A percentile compares a stretch with the other conserved stretches of the same genome.
Evolutionary conservation across 495 filamentous ascomycete genomes (phyloP).

Genomic region (Ascobolus immersus): DNA sequence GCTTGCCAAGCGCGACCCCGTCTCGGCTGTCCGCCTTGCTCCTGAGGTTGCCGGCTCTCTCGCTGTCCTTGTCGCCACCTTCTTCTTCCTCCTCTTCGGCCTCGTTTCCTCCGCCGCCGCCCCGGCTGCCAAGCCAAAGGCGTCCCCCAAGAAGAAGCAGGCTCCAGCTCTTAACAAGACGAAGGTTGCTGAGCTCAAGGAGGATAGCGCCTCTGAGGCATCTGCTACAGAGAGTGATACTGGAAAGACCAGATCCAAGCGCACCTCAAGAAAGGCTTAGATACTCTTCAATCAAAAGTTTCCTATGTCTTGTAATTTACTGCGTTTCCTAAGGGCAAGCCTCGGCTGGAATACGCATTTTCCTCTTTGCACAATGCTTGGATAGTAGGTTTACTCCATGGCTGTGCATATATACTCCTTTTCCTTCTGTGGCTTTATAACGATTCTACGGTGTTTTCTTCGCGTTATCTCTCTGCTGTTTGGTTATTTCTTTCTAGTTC

Average conservation of each 20-base stretch:
- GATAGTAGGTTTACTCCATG: too few relatives aligned
- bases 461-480: too few relatives aligned
- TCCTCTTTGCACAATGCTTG: too few relatives aligned
- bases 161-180: slow-evolving; percentile 8
- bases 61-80: slow-evolving; percentile 36
- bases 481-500: too few relatives aligned
- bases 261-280: slow-evolving; percentile 15
- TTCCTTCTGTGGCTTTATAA: too few relatives aligned
- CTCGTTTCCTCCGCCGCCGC: slow-evolving; percentile 20
- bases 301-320: too few relatives aligned
- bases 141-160: slow-evolving; percentile 8
- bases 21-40: slow-evolving; percentile 72
- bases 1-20: slow-evolving; percentile 62
- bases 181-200: slow-evolving; percentile 9
- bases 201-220: slow-evolving; percentile 6
- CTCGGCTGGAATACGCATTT: too few relatives aligned
- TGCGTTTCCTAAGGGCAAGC: too few relatives aligned
- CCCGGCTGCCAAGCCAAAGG: slow-evolving; percentile 17
- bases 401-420: too few relatives aligned
- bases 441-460: too few relatives aligned
- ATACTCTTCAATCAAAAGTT: too few relatives aligned
- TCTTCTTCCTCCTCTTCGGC: slow-evolving; percentile 42
- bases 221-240: slow-evolving; percentile 11
- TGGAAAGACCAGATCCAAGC: slow-evolving; percentile 12
- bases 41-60: slow-evolving; percentile 73